Evolutionary conservation across 2,329 filamentous ascomycete genomes (phyloP).

Genomic region (Diaporthe vexans): DNA sequence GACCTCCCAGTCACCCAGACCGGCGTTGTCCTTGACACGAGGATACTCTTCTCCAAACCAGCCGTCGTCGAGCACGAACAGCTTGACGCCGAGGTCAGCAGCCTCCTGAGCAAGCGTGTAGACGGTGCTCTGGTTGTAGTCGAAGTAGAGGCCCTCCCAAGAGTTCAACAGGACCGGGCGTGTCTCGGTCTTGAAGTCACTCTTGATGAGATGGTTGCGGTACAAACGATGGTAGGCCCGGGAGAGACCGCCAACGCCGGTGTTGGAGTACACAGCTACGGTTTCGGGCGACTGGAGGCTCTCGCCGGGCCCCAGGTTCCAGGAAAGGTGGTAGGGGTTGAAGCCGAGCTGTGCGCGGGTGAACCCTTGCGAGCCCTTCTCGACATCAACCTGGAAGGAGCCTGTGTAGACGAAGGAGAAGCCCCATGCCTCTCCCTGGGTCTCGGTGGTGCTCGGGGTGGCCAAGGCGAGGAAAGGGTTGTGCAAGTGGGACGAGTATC

Average conservation of each 20-base stretch:
- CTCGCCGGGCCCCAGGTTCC: constrained; percentile 68
- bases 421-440: constrained; percentile 72
- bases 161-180: constrained; percentile 73
- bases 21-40: constrained; percentile 68
- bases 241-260: constrained; percentile 73
- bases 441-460: constrained; percentile 70
- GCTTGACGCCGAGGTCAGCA: constrained; percentile 70
- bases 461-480: constrained; percentile 75
- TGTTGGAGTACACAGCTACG: constrained; percentile 71
- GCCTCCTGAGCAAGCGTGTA: constrained; percentile 68
- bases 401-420: constrained; percentile 76
- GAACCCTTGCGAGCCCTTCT: constrained; percentile 73
- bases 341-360: constrained; percentile 72
- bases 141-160: constrained; percentile 74
- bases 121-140: constrained; percentile 70
- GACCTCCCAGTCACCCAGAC: constrained; percentile 74
- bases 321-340: constrained; percentile 72
- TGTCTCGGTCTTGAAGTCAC: constrained; percentile 65
- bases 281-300: constrained; percentile 73
- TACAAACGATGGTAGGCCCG: constrained; percentile 73
- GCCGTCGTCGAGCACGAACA: constrained; percentile 77
- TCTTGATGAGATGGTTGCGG: constrained; percentile 71
- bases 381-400: constrained; percentile 72
- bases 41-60: constrained; percentile 77
- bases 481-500: constrained; percentile 74